Evolutionary conservation across 306 rosid genomes (phyloP), one percentile per base, ranked within the genome.

Genomic region (Gastrolobium villosum): DNA sequence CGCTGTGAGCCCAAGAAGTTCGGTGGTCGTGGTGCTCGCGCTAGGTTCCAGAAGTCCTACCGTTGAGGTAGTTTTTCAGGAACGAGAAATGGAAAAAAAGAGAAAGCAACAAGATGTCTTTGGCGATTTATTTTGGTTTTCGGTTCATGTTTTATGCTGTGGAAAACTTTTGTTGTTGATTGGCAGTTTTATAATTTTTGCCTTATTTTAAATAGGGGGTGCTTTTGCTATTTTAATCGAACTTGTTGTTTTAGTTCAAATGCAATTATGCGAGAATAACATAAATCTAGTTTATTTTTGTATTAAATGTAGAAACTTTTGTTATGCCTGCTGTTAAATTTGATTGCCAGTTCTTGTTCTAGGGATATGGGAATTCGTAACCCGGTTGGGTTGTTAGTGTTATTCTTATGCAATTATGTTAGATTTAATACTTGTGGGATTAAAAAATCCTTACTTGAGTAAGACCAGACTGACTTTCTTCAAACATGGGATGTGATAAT

Each of bases 1-100:
- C 93, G 94, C 57, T 93, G 97, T 54, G 97, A 91, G 90, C 97
- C 98, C 10, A 93, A 93, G 91, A 93, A 93, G 89, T 93, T 93
- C 26, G 98, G 97, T 61, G 97, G 98, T 72, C 97, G 94, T 15
- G 97, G 98, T 34, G 98, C 94, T 20, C 90, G 93, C 11, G 91
- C 98, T 1, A 91, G 92, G 86, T 93, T 93, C 89, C 97, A 93
- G 89, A 93, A 93, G 60, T 93, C 97, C 6, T 91, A 93, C 90
- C 97, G 97, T 91, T 93, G 88, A 82, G 5, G 0, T 26, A 7
- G 2, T 54, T 46, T 2, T 1, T 34, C 32, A 3, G 14, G 52
- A 11, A 3, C 52, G 9, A 4, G 55, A 10, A 37, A 8, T 36
- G 40, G 43, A 5, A 2, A 3, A 30, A 1, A 14, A 53, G 7